phyloP scores from a whole-genome alignment of 768 basidiomycete species.

The Hericium rajendrae region DNA sequence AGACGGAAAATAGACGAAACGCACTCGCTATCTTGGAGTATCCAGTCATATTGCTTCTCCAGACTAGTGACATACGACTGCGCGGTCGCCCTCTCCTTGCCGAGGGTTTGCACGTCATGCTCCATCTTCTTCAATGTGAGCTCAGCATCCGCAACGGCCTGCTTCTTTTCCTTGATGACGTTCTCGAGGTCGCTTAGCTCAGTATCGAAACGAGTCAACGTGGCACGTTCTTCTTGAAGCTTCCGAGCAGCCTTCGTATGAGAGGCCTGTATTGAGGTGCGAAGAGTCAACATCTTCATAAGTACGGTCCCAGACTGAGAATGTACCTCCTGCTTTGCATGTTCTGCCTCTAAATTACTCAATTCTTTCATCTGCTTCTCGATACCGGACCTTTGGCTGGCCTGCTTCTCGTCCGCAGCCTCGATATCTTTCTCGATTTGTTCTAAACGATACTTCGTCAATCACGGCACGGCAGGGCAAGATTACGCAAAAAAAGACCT shows the following conservation, averaged over 20 bases:
- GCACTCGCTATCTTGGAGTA: constrained; percentile 76
- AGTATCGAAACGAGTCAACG: constrained; percentile 78
- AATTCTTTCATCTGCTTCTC: constrained; percentile 55
- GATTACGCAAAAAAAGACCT: constrained; percentile 37
- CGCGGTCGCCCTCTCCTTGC: constrained; percentile 55
- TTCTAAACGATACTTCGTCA: constrained; percentile 32
- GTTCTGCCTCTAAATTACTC: constrained; percentile 41
- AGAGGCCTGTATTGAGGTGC: constrained; percentile 28
- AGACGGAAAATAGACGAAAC: constrained; percentile 20
- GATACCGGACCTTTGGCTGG: constrained; percentile 37
- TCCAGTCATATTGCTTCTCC: constrained; percentile 87
- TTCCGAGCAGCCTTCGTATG: constrained; percentile 59
- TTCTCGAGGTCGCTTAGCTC: constrained; percentile 80
- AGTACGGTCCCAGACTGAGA: background rate
- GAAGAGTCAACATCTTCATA: background rate
- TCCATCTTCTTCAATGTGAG: constrained; percentile 55
- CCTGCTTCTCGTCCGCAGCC: constrained; percentile 32
- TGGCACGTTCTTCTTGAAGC: constrained; percentile 79
- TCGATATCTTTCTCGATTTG: constrained; percentile 73
- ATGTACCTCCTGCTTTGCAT: constrained; percentile 36
- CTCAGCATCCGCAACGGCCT: constrained; percentile 56
- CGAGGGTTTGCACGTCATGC: constrained; percentile 53
- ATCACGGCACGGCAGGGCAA: background rate
- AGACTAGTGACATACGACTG: constrained; percentile 44
- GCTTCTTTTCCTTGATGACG: constrained; percentile 75